These are phyloP conservation scores for Monilinia laxa DNA, from an alignment of 2,329 filamentous ascomycete species.

Conservation along the genomic window DNA sequence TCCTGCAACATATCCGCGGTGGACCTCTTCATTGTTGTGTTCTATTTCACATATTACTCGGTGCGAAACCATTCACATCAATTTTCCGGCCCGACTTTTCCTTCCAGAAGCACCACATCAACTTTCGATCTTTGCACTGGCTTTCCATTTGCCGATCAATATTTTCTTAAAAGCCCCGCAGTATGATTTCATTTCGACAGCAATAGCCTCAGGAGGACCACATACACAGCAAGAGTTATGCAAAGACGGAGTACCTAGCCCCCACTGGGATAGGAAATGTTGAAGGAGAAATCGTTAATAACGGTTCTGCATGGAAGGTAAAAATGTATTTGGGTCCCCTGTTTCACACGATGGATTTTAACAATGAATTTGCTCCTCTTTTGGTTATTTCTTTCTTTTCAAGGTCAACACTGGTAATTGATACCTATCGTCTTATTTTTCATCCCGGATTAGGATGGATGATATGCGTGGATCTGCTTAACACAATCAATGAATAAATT, in stretches of 20 bases:
- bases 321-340: conserved; percentile 17
- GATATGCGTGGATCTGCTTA: not conserved
- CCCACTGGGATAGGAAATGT: conserved; percentile 5
- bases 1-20: not conserved
- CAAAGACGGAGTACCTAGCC: conserved; percentile 1
- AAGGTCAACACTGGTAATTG: not conserved
- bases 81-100: not conserved
- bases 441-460: not conserved
- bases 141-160: not conserved
- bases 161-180: not conserved
- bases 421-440: not conserved
- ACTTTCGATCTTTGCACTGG: not conserved
- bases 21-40: not conserved
- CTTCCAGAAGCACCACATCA: not conserved
- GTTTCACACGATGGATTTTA: conserved; percentile 10
- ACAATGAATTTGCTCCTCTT: not conserved
- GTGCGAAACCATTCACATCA: too few relatives aligned
- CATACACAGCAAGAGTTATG: conserved; percentile 13
- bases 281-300: not conserved
- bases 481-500: not conserved
- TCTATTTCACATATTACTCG: not conserved
- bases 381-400: not conserved
- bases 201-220: not conserved
- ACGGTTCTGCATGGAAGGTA: conserved; percentile 10
- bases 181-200: not conserved